Percentiles rank a stretch among this genome's conserved stretches.
phyloP scores from a whole-genome alignment of 2,329 filamentous ascomycete species.

The Cercospora sp. region DNA sequence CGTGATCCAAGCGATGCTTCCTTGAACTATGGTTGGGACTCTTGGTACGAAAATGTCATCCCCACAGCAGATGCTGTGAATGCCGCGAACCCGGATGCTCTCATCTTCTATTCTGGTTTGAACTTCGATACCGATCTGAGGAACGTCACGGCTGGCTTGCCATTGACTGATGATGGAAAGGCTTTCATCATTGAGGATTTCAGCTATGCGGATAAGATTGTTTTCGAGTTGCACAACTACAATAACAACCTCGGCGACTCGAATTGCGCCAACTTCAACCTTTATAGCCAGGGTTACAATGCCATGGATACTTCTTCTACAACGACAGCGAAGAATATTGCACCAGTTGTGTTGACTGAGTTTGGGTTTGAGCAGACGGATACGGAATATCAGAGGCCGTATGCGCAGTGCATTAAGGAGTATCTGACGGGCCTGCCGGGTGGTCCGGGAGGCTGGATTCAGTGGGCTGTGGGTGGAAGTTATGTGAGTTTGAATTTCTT shows the following conservation, averaged over 20 bases:
- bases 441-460: constrained; percentile 58
- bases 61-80: constrained; percentile 55
- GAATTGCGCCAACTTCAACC: constrained; percentile 51
- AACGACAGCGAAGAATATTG: constrained; percentile 23
- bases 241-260: constrained; percentile 43
- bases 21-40: constrained; percentile 56
- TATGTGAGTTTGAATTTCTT: constrained; percentile 46
- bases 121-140: constrained; percentile 58
- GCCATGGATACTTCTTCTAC: constrained; percentile 46
- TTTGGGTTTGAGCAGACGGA: constrained; percentile 57
- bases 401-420: constrained; percentile 54
- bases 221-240: constrained; percentile 64
- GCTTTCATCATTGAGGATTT: constrained; percentile 55
- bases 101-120: constrained; percentile 63
- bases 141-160: constrained; percentile 38
- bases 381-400: constrained; percentile 51
- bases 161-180: constrained; percentile 49
- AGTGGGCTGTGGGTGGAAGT: constrained; percentile 54
- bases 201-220: constrained; percentile 56
- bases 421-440: constrained; percentile 49
- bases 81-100: constrained; percentile 51
- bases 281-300: constrained; percentile 56
- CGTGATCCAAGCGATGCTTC: constrained; percentile 43
- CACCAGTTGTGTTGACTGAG: constrained; percentile 57
- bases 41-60: constrained; percentile 56